Percentiles rank a stretch among this genome's conserved stretches.
These are phyloP conservation scores for Cryptococcus amylolentus DNA, from an alignment of 1,284 basidiomycete genomes.

Conservation along the genomic window DNA sequence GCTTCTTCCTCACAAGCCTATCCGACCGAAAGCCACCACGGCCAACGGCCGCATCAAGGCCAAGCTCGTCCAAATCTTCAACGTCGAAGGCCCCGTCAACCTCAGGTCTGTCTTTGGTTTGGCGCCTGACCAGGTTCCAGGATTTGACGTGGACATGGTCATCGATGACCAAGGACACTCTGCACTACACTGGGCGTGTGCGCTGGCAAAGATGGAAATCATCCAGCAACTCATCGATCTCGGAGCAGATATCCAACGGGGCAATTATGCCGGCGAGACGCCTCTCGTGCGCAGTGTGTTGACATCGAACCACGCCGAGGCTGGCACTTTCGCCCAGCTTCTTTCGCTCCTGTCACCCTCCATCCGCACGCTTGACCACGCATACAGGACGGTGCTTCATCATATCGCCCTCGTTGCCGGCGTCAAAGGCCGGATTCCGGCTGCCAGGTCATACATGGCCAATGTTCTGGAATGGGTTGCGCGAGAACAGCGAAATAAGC, in stretches of 20 bases:
- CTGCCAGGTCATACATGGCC: slow-evolving; percentile 89
- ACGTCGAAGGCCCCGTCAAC: slow-evolving; percentile 22
- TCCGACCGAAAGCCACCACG: slow-evolving; percentile 55
- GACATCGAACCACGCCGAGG: slow-evolving; percentile 81
- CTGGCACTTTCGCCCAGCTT: slow-evolving; percentile 66
- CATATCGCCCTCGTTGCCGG: slow-evolving; percentile 89
- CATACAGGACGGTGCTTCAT: slow-evolving; percentile 87
- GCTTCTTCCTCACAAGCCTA: slow-evolving; percentile 67
- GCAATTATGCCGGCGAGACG: slow-evolving; percentile 92
- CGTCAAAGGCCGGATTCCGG: slow-evolving; percentile 76
- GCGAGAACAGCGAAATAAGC: slow-evolving; percentile 51
- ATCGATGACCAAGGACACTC: slow-evolving; percentile 95
- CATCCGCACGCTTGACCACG: slow-evolving; percentile 84
- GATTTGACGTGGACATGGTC: slow-evolving; percentile 69
- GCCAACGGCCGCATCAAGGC: slow-evolving; percentile 52
- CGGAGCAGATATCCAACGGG: slow-evolving; percentile 81
- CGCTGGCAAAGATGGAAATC: slow-evolving; percentile 68
- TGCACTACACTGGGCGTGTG: slow-evolving; percentile 87
- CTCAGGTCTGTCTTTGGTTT: slow-evolving; percentile 28
- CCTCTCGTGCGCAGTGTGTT: slow-evolving; percentile 89
- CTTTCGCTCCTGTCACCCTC: slow-evolving; percentile 60
- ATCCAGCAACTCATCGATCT: slow-evolving; percentile 65
- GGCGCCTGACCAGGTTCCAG: slow-evolving; percentile 14
- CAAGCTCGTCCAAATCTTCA: slow-evolving; percentile 38
- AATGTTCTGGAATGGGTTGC: slow-evolving; percentile 65